Evolutionary conservation across 1,284 basidiomycete genomes (phyloP), one percentile per base, ranked within the genome.

Genomic region (Pascua sp.): DNA sequence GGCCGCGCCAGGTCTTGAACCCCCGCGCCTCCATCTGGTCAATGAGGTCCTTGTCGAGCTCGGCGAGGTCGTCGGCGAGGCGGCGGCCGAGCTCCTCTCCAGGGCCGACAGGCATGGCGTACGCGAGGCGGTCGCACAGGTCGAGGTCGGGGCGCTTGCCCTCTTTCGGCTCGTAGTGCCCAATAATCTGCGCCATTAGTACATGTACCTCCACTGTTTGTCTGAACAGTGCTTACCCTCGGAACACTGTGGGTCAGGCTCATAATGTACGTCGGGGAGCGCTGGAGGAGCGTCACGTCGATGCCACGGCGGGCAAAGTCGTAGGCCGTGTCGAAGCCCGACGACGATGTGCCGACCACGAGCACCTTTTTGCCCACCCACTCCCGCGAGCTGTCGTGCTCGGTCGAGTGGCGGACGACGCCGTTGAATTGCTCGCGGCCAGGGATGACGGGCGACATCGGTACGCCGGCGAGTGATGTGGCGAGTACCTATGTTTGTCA

Each of bases 211-310:
- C n/a, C n/a, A n/a, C n/a, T n/a, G n/a, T n/a, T n/a, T n/a, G n/a
- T n/a, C n/a, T n/a, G n/a, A n/a, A 32, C 24, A 32, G 24, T 32
- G 24, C 24, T 7, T 32, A 32, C 24, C 75, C 18, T 80, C 77
- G 13, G 74, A 71, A 53, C 72, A 85, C 16, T 82, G 60, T 41
- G 78, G 80, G 59, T 60, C 41, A 71, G 56, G 11, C 59, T 63
- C 81, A 87, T 84, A 62, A 87, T 72, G 68, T 85, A 86, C 2
- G 84, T 86, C 3, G 82, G 79, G 37, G 79, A 80, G 42, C 86
- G 79, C 69, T 88, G 86, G 59, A 82, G 81, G 70, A 86, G 80
- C 4, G 85, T 85, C 2, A 85, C 80, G 74, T 81, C 81, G 18
- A 81, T 73, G 37, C 77, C 81, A 53, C 80, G 72, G 8, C 79